These are phyloP conservation scores for Melastoma candidum DNA, from an alignment of 441 rosid species.

Conservation along the genomic window DNA sequence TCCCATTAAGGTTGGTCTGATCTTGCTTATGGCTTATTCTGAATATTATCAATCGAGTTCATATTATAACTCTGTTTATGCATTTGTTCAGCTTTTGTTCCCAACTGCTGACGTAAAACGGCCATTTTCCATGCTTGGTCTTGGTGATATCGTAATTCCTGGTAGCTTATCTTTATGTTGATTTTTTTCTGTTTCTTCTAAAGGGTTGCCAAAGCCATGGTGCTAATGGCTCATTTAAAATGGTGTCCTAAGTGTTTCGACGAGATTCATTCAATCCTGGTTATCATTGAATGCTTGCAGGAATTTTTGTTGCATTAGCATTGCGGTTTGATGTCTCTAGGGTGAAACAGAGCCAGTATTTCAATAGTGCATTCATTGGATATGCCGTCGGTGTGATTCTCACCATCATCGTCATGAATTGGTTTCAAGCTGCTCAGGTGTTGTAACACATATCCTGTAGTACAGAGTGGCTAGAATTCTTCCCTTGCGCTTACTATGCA, in stretches of 20 bases:
- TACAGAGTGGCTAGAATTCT: neutral
- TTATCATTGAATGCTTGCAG: constrained; percentile 22
- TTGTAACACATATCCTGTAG: too few species aligned
- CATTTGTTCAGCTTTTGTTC: constrained; percentile 63
- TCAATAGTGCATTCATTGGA: constrained; percentile 90
- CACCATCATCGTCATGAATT: constrained; percentile 92
- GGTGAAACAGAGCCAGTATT: constrained; percentile 73
- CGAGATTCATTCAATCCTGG: too few species aligned
- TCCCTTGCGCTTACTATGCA: neutral
- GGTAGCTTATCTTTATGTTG: constrained; percentile 27
- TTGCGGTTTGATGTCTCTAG: constrained; percentile 87
- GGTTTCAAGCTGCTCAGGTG: constrained; percentile 99
- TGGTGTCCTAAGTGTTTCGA: too few species aligned
- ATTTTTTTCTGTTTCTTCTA: too few species aligned
- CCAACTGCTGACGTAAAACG: constrained; percentile 67
- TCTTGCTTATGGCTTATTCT: neutral
- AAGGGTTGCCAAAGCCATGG: too few species aligned
- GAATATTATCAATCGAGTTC: too few species aligned
- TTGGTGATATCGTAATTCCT: constrained; percentile 97
- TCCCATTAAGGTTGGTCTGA: constrained; percentile 77
- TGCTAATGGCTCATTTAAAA: neutral
- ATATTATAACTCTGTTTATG: too few species aligned
- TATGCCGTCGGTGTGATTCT: constrained; percentile 64
- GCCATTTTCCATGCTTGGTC: constrained; percentile 97
- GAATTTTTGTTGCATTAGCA: constrained; percentile 94